These are phyloP conservation scores for Grammothele lineata DNA, from an alignment of 768 basidiomycete genomes.

Conservation along the genomic window DNA sequence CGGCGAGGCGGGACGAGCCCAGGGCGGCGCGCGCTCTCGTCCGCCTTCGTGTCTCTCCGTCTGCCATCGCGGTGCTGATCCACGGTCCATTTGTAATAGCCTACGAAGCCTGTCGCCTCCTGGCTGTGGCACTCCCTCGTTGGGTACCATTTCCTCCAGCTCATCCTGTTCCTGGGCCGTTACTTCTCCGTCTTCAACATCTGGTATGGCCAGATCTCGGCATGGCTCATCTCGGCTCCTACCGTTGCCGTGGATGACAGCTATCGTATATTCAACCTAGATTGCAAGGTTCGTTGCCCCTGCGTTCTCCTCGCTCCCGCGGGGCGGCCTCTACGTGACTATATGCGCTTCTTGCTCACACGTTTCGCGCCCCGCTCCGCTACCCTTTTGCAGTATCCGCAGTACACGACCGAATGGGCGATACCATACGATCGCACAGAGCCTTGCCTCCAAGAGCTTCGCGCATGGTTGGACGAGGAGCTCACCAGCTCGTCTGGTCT, in stretches of 20 bases:
- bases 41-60: not conserved
- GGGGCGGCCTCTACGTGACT: not conserved
- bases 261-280: conserved; percentile 85
- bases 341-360: not conserved
- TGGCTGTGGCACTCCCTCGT: conserved; percentile 73
- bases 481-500: conserved; percentile 64
- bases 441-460: conserved; percentile 67
- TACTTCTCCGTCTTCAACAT: conserved; percentile 59
- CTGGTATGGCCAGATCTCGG: conserved; percentile 57
- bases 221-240: conserved; percentile 59
- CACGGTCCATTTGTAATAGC: conserved; percentile 32
- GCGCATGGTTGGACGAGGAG: conserved; percentile 68
- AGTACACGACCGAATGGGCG: conserved; percentile 96
- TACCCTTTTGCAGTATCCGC: conserved; percentile 68
- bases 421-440: conserved; percentile 68
- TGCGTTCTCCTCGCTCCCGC: not conserved
- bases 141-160: conserved; percentile 77
- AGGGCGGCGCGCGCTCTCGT: not conserved
- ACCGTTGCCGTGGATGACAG: conserved; percentile 72
- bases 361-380: conserved; percentile 2
- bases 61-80: not conserved
- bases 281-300: conserved; percentile 61
- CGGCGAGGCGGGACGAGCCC: conserved; percentile 13
- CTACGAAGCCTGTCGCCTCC: conserved; percentile 43
- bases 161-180: conserved; percentile 75